Evolutionary conservation across 805 yeast genomes (phyloP).

Genomic region (Teunomyces atbi): DNA sequence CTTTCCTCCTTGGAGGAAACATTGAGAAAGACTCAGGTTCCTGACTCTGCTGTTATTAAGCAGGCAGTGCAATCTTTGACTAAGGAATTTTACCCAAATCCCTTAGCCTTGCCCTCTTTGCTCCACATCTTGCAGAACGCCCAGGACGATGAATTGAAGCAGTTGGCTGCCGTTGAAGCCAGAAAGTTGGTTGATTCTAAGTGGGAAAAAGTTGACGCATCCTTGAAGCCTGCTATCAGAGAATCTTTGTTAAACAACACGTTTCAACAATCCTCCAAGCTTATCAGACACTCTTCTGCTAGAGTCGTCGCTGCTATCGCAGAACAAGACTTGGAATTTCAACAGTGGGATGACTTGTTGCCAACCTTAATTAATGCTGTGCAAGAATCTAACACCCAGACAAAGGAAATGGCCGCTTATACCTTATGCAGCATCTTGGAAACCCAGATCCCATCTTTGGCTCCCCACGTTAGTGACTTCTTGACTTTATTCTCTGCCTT

Average conservation of each 20-base stretch:
- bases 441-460: conserved; percentile 57
- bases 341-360: conserved; percentile 74
- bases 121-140: conserved; percentile 76
- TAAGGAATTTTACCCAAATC: conserved; percentile 68
- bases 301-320: conserved; percentile 88
- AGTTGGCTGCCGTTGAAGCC: conserved; percentile 95
- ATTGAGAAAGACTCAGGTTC: conserved; percentile 71
- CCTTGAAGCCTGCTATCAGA: conserved; percentile 60
- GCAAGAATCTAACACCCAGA: conserved; percentile 43
- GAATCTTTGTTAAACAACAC: conserved; percentile 66
- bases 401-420: conserved; percentile 82
- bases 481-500: conserved; percentile 69
- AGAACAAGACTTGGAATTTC: conserved; percentile 60
- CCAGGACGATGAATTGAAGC: conserved; percentile 70
- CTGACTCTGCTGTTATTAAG: conserved; percentile 79
- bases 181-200: conserved; percentile 73
- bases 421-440: conserved; percentile 78
- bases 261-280: conserved; percentile 59
- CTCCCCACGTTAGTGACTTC: conserved; percentile 61
- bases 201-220: conserved; percentile 59
- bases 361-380: conserved; percentile 67
- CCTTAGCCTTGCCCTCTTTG: conserved; percentile 75
- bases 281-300: conserved; percentile 84
- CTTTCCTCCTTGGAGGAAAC: conserved; percentile 73
- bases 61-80: conserved; percentile 75